Base-by-base conservation (phyloP, 2,329 filamentous ascomycete genomes). In the Teratosphaeria zuluensis region DNA sequence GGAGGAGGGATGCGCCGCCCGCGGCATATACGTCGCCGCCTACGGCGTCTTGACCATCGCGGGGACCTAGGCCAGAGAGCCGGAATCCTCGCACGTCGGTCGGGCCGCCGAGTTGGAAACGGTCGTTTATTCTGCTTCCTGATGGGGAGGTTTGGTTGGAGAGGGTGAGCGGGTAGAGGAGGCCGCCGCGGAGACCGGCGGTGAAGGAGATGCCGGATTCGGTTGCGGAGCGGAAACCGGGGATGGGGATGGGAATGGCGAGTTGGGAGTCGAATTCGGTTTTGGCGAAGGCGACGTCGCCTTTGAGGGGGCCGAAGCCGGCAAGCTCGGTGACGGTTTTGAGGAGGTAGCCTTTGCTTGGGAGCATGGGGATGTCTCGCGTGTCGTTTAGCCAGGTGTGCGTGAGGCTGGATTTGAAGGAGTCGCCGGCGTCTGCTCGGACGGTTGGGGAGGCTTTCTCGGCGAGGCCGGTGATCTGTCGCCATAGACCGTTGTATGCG, bases 11-110 rank as follows among this genome's bases (percentile, higher is more conserved):
- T 16, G 92, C 85, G 67, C 90, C 91, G 51, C 88, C 92, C 2
- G 94, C 94, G 19, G 92, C 90, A 71, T 92, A 97, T 11, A 96
- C 77, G 72, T 99, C 94, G 28, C 94, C 94, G 12, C 94, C 94
- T 0, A 96, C 84, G 0, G 92, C 86, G 74, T 99, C 92, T 19
- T 78, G 73, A 1, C 91, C 89, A 68, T 97, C 92, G 63, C 88
- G 87, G 3, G 94, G 92, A 8, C 94, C 94, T 5, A 99, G 81
- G 1, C 94, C 94, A 21, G 87, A 89, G 24, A 95, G 83, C 60
- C 90, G 86, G 80, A 99, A 99, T 1, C 94, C 94, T 58, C 94
- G 89, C 14, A 99, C 89, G 70, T 96, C 92, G 2, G 91, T 96
- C 3, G 94, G 92, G 0, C 94, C 94, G 51, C 94, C 94, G 33